Conservation (phyloP, 371 early-diverging fungal genomes). For the Sanchytrium tribonematis region DNA sequence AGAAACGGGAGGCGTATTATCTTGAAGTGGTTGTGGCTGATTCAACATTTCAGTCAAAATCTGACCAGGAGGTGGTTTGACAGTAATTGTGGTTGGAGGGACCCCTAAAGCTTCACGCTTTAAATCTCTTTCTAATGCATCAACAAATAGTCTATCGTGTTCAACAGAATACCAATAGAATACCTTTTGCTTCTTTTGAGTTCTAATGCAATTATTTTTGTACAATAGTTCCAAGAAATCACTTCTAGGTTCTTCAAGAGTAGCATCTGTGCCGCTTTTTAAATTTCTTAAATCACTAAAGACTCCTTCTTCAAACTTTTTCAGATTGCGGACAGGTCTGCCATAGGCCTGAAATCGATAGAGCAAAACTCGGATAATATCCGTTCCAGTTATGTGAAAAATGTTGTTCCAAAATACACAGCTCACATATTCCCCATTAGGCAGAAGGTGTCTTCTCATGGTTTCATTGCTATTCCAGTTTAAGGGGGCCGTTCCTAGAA, state of each 20-base stretch:
- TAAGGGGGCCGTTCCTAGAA: slow-evolving; percentile 25
- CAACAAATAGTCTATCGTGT: slow-evolving; percentile 82
- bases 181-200: slow-evolving; percentile 84
- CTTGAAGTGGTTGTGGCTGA: not conserved
- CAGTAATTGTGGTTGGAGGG: slow-evolving; percentile 35
- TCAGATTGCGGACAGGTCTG: slow-evolving; percentile 55
- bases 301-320: slow-evolving; percentile 98
- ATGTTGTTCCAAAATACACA: slow-evolving; percentile 68
- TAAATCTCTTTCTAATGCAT: slow-evolving; percentile 93
- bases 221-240: slow-evolving; percentile 90
- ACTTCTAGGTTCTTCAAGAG: slow-evolving; percentile 80
- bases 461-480: slow-evolving; percentile 24
- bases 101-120: slow-evolving; percentile 68
- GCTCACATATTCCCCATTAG: slow-evolving; percentile 54
- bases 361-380: slow-evolving; percentile 85
- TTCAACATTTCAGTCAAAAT: not conserved
- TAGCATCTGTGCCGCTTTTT: slow-evolving; percentile 92
- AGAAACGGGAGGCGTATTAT: not conserved
- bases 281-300: slow-evolving; percentile 88
- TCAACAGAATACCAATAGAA: slow-evolving; percentile 96
- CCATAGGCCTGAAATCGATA: slow-evolving; percentile 44
- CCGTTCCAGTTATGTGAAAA: slow-evolving; percentile 88
- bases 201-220: slow-evolving; percentile 91
- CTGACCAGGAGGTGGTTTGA: not conserved
- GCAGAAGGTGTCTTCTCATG: slow-evolving; percentile 38